Conservation (phyloP, 78 protist genomes). For the Anaeramoeba flamelloides region DNA sequence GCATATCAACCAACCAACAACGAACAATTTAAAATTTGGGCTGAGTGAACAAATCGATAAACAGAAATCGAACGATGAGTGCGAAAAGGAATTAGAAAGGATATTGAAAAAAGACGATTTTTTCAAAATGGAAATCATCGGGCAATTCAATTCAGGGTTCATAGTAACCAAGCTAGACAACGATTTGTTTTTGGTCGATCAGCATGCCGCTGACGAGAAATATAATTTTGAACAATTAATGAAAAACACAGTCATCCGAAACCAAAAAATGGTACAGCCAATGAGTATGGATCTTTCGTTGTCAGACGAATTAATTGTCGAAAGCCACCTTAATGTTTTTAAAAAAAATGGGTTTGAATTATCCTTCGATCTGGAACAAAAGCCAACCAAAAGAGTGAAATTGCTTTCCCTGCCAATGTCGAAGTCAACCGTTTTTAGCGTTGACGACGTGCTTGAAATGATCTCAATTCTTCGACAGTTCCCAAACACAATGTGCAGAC, state of each 20-base stretch:
- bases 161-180: conserved; percentile 40
- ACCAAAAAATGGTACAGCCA: conserved; percentile 8
- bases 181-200: conserved; percentile 25
- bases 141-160: conserved; percentile 84
- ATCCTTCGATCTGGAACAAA: background rate
- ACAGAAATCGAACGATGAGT: background rate
- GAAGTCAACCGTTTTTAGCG: background rate
- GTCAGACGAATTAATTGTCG: conserved; percentile 36
- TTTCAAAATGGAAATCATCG: conserved; percentile 48
- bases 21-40: background rate
- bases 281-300: conserved; percentile 21
- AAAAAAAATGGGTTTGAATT: background rate
- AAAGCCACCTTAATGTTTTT: background rate
- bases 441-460: conserved; percentile 39
- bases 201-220: conserved; percentile 92
- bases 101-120: conserved; percentile 30
- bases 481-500: conserved; percentile 17
- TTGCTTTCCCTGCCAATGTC: background rate
- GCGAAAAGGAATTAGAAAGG: background rate
- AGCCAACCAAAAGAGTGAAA: background rate
- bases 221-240: conserved; percentile 57
- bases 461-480: conserved; percentile 27
- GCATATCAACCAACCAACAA: background rate
- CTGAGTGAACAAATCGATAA: background rate
- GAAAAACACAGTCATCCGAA: conserved; percentile 1